Percentiles rank a stretch among this genome's conserved stretches.
These are phyloP conservation scores for Solanum acaule DNA, from an alignment of 257 asterid species.

Conservation along the genomic window DNA sequence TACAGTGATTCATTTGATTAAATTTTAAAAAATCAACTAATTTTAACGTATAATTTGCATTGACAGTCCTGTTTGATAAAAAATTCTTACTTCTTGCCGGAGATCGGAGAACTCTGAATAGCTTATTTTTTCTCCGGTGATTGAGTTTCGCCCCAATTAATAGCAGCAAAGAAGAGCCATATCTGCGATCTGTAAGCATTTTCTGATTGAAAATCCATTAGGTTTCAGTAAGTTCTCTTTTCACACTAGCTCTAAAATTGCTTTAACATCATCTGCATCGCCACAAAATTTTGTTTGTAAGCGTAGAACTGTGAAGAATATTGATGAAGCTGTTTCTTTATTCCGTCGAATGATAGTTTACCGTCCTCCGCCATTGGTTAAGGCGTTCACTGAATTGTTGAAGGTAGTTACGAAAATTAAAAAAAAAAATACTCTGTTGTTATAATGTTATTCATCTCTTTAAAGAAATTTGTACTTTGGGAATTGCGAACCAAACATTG, in stretches of 20 bases:
- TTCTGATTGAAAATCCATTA: neutral
- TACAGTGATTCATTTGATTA: too few species aligned
- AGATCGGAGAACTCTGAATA: neutral
- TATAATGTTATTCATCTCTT: neutral
- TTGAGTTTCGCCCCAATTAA: too few species aligned
- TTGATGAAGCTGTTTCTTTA: neutral
- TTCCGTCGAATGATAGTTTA: neutral
- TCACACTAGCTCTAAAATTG: neutral
- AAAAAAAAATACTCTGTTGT: neutral
- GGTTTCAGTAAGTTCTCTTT: neutral
- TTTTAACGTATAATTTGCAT: too few species aligned
- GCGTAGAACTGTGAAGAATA: neutral
- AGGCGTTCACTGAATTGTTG: neutral
- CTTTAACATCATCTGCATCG: neutral
- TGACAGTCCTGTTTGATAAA: too few species aligned
- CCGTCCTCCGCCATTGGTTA: neutral
- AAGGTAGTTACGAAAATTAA: neutral
- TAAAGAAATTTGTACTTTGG: neutral
- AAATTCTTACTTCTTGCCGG: neutral
- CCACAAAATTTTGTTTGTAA: neutral
- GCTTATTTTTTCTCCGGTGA: neutral
- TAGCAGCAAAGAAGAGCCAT: neutral
- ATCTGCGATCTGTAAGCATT: neutral
- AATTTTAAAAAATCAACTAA: too few species aligned
- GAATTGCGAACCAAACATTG: neutral